Evolutionary conservation across 2,329 filamentous ascomycete species (phyloP).

Genomic region (Botrytis galanthina): DNA sequence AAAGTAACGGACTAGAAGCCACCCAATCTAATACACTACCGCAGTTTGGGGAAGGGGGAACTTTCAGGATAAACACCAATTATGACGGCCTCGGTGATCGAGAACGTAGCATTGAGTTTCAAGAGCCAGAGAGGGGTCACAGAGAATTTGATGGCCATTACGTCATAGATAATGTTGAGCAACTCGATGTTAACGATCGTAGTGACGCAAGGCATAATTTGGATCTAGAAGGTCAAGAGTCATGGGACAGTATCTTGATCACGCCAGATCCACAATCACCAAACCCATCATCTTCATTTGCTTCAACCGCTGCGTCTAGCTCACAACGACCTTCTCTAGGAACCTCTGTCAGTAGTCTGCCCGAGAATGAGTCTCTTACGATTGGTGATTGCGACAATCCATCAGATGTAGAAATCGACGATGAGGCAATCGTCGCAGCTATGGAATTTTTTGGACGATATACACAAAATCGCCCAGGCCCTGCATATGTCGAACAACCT

Average conservation of each 20-base stretch:
- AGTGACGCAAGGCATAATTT: conserved; percentile 82
- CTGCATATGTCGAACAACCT: not conserved
- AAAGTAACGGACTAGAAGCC: not conserved
- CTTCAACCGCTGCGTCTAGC: conserved; percentile 33
- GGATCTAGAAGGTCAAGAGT: conserved; percentile 62
- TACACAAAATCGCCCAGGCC: not conserved
- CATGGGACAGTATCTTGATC: conserved; percentile 81
- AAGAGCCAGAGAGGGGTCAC: not conserved
- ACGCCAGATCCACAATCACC: conserved; percentile 79
- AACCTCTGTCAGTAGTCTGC: conserved; percentile 34
- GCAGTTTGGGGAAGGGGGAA: not conserved
- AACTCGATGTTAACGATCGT: conserved; percentile 61
- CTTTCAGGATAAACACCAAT: not conserved
- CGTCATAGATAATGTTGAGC: conserved; percentile 25
- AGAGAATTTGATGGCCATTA: not conserved
- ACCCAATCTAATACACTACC: not conserved
- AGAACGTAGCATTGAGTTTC: not conserved
- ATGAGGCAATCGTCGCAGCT: not conserved
- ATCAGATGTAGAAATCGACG: not conserved
- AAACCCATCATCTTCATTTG: conserved; percentile 77
- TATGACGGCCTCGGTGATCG: conserved; percentile 13
- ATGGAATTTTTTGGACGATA: not conserved
- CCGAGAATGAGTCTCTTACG: conserved; percentile 22
- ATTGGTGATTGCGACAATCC: conserved; percentile 34
- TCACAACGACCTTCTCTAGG: conserved; percentile 32